A percentile compares a stretch with the other conserved stretches of the same genome.
Conservation (phyloP, 1,284 basidiomycete genomes). For the Vanrija pseudolonga region DNA sequence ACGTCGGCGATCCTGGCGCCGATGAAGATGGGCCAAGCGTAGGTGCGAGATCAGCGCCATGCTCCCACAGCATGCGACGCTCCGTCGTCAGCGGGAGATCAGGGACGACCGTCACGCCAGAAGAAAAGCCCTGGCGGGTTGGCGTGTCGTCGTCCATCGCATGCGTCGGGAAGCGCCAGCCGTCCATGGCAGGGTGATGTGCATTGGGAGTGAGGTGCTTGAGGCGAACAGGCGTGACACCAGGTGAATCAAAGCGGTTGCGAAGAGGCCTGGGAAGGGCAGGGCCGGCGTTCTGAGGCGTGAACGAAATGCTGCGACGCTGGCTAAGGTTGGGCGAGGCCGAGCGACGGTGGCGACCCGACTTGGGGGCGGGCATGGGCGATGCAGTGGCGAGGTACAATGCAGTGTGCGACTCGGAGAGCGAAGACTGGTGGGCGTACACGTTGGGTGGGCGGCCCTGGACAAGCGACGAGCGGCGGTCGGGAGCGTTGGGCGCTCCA, state of each 20-base stretch:
- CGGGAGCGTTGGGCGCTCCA: slow-evolving; percentile 5
- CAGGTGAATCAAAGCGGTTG: slow-evolving; percentile 21
- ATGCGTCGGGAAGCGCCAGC: slow-evolving; percentile 39
- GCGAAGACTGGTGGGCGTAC: slow-evolving; percentile 38
- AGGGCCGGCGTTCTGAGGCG: slow-evolving; percentile 35
- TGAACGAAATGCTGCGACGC: slow-evolving; percentile 36
- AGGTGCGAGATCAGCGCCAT: background rate
- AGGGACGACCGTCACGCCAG: too few species aligned
- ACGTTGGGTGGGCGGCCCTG: slow-evolving; percentile 24
- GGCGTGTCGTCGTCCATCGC: slow-evolving; percentile 12
- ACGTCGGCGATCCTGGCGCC: background rate
- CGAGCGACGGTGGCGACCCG: slow-evolving; percentile 22
- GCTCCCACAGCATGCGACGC: background rate
- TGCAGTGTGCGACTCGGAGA: slow-evolving; percentile 46
- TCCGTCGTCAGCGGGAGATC: too few species aligned
- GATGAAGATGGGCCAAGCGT: background rate
- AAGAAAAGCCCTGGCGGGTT: background rate
- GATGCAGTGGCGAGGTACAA: slow-evolving; percentile 45
- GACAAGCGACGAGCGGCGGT: slow-evolving; percentile 9
- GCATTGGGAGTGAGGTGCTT: slow-evolving; percentile 27
- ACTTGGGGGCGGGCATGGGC: slow-evolving; percentile 13
- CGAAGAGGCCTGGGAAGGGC: slow-evolving; percentile 11
- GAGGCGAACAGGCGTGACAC: slow-evolving; percentile 21
- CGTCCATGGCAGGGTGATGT: slow-evolving; percentile 35
- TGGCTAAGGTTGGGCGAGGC: slow-evolving; percentile 35